Base-by-base conservation (phyloP, 2,329 filamentous ascomycete genomes). In the Colletotrichum tamarilloi region DNA sequence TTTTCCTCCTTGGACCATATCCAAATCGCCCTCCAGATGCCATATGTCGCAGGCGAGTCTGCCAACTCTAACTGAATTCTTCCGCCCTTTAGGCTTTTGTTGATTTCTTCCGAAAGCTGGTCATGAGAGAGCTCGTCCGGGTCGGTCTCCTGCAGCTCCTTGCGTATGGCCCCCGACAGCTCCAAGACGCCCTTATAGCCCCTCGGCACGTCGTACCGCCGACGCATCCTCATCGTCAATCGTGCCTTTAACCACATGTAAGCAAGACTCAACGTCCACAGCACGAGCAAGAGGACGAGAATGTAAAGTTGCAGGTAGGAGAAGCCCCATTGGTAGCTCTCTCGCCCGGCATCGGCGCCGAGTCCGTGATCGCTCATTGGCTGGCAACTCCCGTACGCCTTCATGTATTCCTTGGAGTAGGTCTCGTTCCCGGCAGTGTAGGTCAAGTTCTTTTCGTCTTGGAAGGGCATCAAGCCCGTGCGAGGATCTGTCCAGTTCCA, bases 291-390 rank as follows among this genome's bases (percentile, higher is more conserved):
- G 1, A 72, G 12, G 1, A 77, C 4, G 4, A 72, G 49, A 11
- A 77, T 58, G 35, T 77, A 76, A 2, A 76, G 55, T 57, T 79
- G 78, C 52, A 79, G 59, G 24, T 74, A 79, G 2, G 78, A 79
- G 62, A 79, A 79, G 2, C 78, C 78, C 77, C 78, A 80, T 56
- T 77, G 74, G 35, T 77, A 79, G 22, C 57, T 68, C 26, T 72
- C 58, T 7, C 65, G 69, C n/a, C 38, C 70, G 70, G 53, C 46
- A 38, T 35, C 11, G 28, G 53, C 28, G 38, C 22, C 30, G 42
- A 3, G 4, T 19, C 8, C 60, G 5, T 49, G 32, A 9, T 71
- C 71, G 5, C 30, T 59, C n/a, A 74, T 26, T 4, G 76, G 74
- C 62, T 77, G 75, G 22, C 78, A 79, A n/a, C 52, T 58, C 26